phyloP scores from a whole-genome alignment of 176 grass and related monocot species.

The Zea mays region DNA sequence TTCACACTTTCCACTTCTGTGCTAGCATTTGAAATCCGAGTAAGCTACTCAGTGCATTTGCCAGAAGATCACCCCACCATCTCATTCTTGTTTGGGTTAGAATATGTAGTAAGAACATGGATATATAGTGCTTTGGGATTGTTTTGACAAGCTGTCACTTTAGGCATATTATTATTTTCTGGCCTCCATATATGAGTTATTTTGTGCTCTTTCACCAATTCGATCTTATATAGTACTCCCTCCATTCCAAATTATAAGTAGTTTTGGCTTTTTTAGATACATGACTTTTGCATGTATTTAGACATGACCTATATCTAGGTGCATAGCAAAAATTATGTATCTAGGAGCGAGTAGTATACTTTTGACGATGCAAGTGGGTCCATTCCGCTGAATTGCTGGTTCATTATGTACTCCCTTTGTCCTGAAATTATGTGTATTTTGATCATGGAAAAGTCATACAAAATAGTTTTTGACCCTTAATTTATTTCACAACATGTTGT shows the following conservation, averaged over 20 bases:
- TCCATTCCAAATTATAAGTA: too few species aligned
- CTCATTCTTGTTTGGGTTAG: neutral
- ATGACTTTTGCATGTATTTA: too few species aligned
- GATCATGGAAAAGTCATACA: too few species aligned
- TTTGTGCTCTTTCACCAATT: constrained; percentile 3
- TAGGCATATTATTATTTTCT: neutral
- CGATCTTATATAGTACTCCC: neutral
- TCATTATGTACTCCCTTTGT: neutral
- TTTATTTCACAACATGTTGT: too few species aligned
- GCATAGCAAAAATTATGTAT: too few species aligned
- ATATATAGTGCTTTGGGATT: neutral
- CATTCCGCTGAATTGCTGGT: neutral
- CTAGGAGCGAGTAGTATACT: neutral
- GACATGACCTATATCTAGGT: too few species aligned
- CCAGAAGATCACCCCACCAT: neutral
- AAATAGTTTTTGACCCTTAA: too few species aligned
- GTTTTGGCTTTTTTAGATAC: too few species aligned
- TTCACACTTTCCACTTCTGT: constrained; percentile 12
- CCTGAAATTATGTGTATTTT: too few species aligned
- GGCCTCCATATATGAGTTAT: neutral
- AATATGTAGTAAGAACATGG: neutral
- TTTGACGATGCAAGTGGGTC: neutral
- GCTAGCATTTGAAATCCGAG: neutral
- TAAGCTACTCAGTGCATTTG: constrained; percentile 7
- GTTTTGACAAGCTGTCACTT: constrained; percentile 1